Evolutionary conservation across 495 filamentous ascomycete species (phyloP), one percentile per base, ranked within the genome.

Genomic region (Terfezia boudieri): DNA sequence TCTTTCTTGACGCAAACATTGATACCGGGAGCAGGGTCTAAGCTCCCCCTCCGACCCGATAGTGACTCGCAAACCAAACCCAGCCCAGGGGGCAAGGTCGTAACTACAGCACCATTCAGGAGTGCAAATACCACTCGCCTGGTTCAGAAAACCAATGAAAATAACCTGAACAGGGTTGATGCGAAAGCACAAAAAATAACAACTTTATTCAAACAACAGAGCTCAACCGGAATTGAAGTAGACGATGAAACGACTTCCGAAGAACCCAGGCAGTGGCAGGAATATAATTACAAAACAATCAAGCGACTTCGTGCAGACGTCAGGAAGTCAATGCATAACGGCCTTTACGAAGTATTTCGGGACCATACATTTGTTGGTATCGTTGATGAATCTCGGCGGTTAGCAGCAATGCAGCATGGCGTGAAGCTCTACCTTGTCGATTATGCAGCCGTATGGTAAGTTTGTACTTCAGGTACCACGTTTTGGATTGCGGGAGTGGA

Each of bases 1-100:
- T 93, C 86, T 8, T 99, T 95, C 68, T 71, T 88, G 63, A 94
- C 86, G 5, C 92, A 99, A 67, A 93, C 78, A 32, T 74, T 99
- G 14, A 75, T 99, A 1, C 84, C 87, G 2, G 81, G 80, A 2
- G 72, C 71, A 37, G 72, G 70, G 52, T 14, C 35, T n/a, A 16
- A 43, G 16, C 41, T 35, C 9, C 14, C 52, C 7, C 68, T 69
- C 8, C 64, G 59, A 52, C 60, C 66, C 17, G 41, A 46, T 20
- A 3, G 17, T 14, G 41, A 14, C 41, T 14, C 41, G 4, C 41
- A 46, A 20, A 20, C 41, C 41, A 4, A 46, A 9, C 17, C 65
- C 23, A 65, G 63, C 49, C 64, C 69, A 12, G 65, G 66, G 16
- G 58, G 60, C 51, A 58, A 56, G 37, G 56, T 62, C 20, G 55